Percentiles rank a stretch among this genome's conserved stretches.
Conservation (phyloP, 495 filamentous ascomycete genomes). For the Neurospora sp. region DNA sequence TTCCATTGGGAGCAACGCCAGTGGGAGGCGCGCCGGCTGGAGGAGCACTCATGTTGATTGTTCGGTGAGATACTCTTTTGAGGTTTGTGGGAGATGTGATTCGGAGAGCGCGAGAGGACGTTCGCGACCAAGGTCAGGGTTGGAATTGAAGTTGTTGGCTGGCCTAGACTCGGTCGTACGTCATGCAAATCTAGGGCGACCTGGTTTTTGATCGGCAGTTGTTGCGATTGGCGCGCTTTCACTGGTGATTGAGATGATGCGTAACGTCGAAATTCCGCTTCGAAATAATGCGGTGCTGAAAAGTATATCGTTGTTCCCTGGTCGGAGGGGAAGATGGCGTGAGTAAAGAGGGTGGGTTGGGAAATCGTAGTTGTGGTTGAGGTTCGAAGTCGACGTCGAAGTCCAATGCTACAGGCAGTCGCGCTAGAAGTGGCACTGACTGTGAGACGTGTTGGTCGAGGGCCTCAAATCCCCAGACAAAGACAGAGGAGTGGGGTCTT, state of each 20-base stretch:
- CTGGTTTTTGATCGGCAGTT: background rate
- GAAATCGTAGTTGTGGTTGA: background rate
- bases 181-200: background rate
- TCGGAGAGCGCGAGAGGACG: background rate
- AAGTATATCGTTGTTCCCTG: background rate
- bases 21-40: slow-evolving; percentile 31
- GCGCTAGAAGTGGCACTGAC: background rate
- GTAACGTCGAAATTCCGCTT: background rate
- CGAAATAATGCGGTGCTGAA: background rate
- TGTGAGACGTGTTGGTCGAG: background rate
- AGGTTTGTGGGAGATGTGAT: background rate
- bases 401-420: background rate
- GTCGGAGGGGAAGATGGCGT: background rate
- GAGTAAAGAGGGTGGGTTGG: background rate
- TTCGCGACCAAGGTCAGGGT: background rate
- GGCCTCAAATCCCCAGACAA: background rate
- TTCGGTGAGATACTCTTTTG: background rate
- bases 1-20: slow-evolving; percentile 22
- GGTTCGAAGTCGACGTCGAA: background rate
- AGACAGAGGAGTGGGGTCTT: background rate
- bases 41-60: slow-evolving; percentile 47
- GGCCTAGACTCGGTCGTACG: background rate
- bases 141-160: background rate
- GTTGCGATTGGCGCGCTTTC: background rate
- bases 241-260: background rate